Base-by-base conservation (phyloP, 805 yeast species). In the Ogataea polymorpha region DNA sequence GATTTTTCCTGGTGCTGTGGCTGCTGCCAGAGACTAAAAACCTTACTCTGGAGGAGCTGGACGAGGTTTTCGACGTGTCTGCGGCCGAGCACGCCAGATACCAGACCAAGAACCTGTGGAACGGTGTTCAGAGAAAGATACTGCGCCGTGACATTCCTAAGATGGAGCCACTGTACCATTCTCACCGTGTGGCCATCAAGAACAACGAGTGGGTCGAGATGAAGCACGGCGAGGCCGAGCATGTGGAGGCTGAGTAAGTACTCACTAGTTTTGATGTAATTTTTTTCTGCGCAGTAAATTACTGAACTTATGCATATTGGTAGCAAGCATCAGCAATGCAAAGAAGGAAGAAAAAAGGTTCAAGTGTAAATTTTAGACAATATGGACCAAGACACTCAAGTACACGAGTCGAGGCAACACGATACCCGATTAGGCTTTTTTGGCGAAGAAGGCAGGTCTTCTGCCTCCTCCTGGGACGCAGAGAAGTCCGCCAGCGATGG, bases 11-110 rank as follows among this genome's bases (percentile, higher is more conserved):
- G 53, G 86, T 84, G 7, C 71, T 86, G 38, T 80, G 84, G 73
- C 69, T 82, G 59, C 67, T 83, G 44, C 85, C 89, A 3, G 90
- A 83, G 56, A 83, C 90, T 3, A 78, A 77, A 64, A 79, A 79
- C 28, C 73, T 80, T 47, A 81, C 90, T 0, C 72, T 84, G 53
- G 93, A 85, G 62, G 88, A 84, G 61, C 71, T 84, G 58, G 91
- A 84, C 57, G 80, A 79, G 40, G 85, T 84, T 14, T 85, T 84
- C 57, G 71, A 72, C 37, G 82, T 82, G n/a, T 74, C 83, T 11
- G 53, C 74, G 33, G 44, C 63, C 40, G 65, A 72, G 38, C 86
- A 82, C 50, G 83, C 86, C 12, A 55, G 54, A 25, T 69, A 70
- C 49, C 77, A 74, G 54, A 62, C 65, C 28, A 59, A 53, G 39